phyloP scores from a whole-genome alignment of 768 basidiomycete genomes.

The Russula sp. region DNA sequence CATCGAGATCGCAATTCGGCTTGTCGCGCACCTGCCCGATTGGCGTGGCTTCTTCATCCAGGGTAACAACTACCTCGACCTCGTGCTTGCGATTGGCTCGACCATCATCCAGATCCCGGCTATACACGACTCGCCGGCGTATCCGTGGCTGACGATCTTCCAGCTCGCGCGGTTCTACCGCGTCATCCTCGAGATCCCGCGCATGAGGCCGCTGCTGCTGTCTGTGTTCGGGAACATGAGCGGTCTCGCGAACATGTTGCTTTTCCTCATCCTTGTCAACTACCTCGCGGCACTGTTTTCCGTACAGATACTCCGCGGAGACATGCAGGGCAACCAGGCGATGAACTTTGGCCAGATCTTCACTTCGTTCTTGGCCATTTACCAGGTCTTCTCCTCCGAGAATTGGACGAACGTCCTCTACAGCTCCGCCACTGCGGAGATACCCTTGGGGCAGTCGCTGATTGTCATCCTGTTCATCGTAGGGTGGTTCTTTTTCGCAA shows the following conservation, averaged over 20 bases:
- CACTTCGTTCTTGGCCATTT: constrained; percentile 81
- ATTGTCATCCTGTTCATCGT: constrained; percentile 67
- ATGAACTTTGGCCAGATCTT: constrained; percentile 81
- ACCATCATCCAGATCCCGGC: constrained; percentile 81
- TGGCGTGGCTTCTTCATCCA: constrained; percentile 73
- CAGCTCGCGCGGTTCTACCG: constrained; percentile 86
- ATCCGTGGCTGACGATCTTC: constrained; percentile 88
- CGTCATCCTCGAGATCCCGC: constrained; percentile 82
- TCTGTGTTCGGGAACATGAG: constrained; percentile 90
- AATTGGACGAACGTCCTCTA: constrained; percentile 87
- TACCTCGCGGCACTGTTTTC: constrained; percentile 78
- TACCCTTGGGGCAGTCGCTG: constrained; percentile 58
- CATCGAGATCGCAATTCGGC: constrained; percentile 75
- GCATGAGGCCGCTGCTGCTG: constrained; percentile 82
- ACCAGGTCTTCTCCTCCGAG: constrained; percentile 88
- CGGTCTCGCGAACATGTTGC: constrained; percentile 84
- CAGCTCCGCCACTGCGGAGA: constrained; percentile 53
- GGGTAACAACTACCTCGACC: constrained; percentile 65
- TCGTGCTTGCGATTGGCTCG: constrained; percentile 65
- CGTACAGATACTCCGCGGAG: constrained; percentile 82
- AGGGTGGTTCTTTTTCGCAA: constrained; percentile 87
- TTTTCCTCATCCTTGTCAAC: constrained; percentile 86
- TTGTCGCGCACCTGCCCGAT: constrained; percentile 66
- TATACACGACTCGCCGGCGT: constrained; percentile 56
- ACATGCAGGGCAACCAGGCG: constrained; percentile 45